phyloP scores from a whole-genome alignment of 306 rosid genomes.

The Rosa multiflora region DNA sequence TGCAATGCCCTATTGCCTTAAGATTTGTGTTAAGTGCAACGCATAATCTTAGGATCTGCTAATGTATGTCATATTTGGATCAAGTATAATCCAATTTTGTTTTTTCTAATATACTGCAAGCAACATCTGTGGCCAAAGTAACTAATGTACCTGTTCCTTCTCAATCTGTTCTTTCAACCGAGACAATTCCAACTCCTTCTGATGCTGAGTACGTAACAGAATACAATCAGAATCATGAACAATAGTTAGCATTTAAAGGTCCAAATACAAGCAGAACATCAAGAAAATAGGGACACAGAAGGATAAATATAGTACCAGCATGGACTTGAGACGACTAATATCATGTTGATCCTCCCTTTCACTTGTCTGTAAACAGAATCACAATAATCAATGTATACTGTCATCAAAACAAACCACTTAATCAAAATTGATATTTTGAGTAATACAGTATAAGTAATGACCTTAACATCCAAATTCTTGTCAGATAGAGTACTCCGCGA shows the following conservation, averaged over 20 bases:
- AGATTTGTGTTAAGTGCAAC: background rate
- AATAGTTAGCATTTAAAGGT: slow-evolving; percentile 9
- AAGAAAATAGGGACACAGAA: slow-evolving; percentile 18
- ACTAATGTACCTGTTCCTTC: slow-evolving; percentile 72
- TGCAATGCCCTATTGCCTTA: background rate
- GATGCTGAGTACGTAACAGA: slow-evolving; percentile 50
- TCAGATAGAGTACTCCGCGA: slow-evolving; percentile 35
- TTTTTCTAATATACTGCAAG: background rate
- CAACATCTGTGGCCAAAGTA: slow-evolving; percentile 13
- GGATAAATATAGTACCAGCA: slow-evolving; percentile 64
- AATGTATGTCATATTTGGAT: background rate
- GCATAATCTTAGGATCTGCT: background rate
- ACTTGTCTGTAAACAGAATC: slow-evolving; percentile 47
- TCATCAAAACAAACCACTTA: background rate
- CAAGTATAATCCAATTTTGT: background rate
- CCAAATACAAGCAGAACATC: slow-evolving; percentile 6
- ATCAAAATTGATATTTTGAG: slow-evolving; percentile 17
- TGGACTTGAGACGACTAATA: slow-evolving; percentile 63
- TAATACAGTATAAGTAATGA: slow-evolving; percentile 23
- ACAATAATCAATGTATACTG: slow-evolving; percentile 7
- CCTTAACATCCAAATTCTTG: slow-evolving; percentile 54
- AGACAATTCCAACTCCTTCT: slow-evolving; percentile 81
- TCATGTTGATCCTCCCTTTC: slow-evolving; percentile 51
- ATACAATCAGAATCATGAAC: slow-evolving; percentile 21
- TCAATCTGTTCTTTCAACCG: slow-evolving; percentile 72